Conservation (phyloP, 2,329 filamentous ascomycete genomes). For the Colletotrichum tamarilloi region DNA sequence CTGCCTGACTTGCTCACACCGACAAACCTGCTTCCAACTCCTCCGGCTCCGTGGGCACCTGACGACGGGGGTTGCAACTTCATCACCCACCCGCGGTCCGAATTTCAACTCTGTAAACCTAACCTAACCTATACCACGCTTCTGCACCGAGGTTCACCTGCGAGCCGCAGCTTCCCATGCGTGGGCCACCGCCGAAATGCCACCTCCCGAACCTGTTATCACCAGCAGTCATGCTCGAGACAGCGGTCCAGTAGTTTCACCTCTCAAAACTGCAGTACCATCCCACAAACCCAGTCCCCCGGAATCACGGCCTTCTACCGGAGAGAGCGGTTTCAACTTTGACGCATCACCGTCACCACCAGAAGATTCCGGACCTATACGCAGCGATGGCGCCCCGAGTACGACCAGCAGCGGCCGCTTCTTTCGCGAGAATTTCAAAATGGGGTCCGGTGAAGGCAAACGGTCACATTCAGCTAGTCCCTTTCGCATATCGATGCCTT, state of each 20-base stretch:
- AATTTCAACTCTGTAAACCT: background rate
- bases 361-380: background rate
- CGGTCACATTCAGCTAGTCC: constrained; percentile 51
- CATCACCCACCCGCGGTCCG: background rate
- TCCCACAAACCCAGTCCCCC: background rate
- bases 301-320: constrained; percentile 2
- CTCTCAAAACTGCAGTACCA: background rate
- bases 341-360: background rate
- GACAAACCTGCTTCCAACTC: background rate
- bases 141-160: background rate
- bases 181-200: constrained; percentile 29
- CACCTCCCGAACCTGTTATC: constrained; percentile 20
- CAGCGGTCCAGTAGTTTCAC: constrained; percentile 10
- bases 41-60: background rate
- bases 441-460: constrained; percentile 36
- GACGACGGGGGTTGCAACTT: background rate
- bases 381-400: constrained; percentile 16
- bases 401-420: constrained; percentile 44
- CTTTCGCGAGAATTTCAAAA: constrained; percentile 45
- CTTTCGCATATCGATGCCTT: constrained; percentile 55
- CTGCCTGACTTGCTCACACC: background rate
- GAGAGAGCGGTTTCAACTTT: constrained; percentile 25
- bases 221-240: constrained; percentile 12
- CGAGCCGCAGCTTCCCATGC: constrained; percentile 32
- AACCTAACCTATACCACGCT: background rate